Evolutionary conservation across 257 asterid genomes (phyloP).

Genomic region (Solanum bulbocastanum): DNA sequence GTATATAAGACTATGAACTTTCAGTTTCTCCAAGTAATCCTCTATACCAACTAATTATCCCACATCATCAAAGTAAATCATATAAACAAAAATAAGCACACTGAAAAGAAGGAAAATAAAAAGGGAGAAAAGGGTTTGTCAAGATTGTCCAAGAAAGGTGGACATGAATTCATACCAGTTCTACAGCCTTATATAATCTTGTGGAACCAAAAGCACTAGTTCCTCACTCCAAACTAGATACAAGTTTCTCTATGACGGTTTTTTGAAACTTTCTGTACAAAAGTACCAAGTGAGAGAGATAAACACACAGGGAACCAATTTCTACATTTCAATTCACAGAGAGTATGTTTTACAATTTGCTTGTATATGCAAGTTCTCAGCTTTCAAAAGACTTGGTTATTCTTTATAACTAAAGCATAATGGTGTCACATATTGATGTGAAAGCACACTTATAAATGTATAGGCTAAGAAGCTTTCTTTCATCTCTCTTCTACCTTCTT

Average conservation of each 20-base stretch:
- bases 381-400: neutral
- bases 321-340: neutral
- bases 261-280: neutral
- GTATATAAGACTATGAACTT: neutral
- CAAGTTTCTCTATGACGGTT: neutral
- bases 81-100: neutral
- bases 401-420: neutral
- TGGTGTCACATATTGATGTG: neutral
- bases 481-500: neutral
- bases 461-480: neutral
- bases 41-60: neutral
- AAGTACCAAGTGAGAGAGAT: neutral
- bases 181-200: neutral
- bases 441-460: neutral
- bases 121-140: neutral
- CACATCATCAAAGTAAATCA: neutral
- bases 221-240: neutral
- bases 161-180: neutral
- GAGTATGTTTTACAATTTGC: neutral
- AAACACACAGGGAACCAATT: neutral
- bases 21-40: neutral
- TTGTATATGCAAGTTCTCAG: neutral
- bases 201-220: neutral
- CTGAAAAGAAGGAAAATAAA: neutral
- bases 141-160: neutral